Evolutionary conservation across 2,329 filamentous ascomycete species (phyloP).

Genomic region (Cercospora sojina): DNA sequence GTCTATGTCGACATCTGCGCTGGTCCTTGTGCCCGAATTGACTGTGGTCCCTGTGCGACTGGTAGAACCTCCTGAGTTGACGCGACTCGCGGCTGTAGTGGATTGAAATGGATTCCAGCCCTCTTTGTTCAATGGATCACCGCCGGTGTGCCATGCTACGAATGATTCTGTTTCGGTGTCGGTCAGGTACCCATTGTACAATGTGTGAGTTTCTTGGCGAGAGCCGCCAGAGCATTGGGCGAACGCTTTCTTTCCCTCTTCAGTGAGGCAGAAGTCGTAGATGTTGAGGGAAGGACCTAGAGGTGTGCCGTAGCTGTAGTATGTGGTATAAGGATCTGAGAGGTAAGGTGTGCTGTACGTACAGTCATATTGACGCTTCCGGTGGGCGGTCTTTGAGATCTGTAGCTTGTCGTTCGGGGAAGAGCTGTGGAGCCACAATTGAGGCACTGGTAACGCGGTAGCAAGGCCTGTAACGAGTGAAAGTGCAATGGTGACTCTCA

Average conservation of each 20-base stretch:
- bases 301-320: not conserved
- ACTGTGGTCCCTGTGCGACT: not conserved
- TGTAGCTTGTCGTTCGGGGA: not conserved
- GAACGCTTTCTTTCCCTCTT: not conserved
- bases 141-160: not conserved
- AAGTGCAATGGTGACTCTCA: not conserved
- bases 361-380: not conserved
- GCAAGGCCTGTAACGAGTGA: not conserved
- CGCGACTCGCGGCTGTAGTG: not conserved
- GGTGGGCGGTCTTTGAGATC: not conserved
- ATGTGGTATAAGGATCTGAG: not conserved
- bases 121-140: not conserved
- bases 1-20: not conserved
- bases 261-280: not conserved
- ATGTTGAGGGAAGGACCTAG: not conserved
- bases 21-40: not conserved
- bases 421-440: not conserved
- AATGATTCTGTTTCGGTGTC: not conserved
- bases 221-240: not conserved
- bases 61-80: not conserved
- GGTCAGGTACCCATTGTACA: not conserved
- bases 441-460: not conserved
- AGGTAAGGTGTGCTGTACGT: not conserved
- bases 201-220: not conserved
- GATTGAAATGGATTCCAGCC: not conserved